These are phyloP conservation scores for Xeromyces bisporus DNA, from an alignment of 495 filamentous ascomycete genomes.

Conservation along the genomic window DNA sequence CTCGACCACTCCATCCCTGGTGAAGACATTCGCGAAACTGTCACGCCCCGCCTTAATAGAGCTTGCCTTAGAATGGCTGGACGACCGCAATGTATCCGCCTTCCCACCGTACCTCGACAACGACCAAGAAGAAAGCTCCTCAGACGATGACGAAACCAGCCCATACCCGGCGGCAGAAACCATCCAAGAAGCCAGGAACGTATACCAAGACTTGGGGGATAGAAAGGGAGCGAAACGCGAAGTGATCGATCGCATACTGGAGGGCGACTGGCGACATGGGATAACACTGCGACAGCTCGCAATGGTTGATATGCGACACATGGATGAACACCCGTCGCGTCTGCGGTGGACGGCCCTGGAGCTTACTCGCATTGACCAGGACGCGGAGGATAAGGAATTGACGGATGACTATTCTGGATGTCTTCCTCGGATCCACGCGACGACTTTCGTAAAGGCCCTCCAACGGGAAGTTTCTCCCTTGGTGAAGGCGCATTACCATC, in stretches of 20 bases:
- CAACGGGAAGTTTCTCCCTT: conserved; percentile 53
- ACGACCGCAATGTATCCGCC: conserved; percentile 38
- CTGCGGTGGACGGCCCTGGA: conserved; percentile 63
- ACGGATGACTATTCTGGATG: conserved; percentile 25
- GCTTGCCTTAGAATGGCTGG: conserved; percentile 58
- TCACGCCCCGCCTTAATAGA: conserved; percentile 52
- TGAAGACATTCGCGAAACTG: conserved; percentile 48
- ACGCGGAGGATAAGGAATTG: conserved; percentile 2
- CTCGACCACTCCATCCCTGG: conserved; percentile 41
- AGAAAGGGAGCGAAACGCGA: conserved; percentile 57
- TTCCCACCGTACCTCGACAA: conserved; percentile 27
- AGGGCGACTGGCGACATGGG: conserved; percentile 71
- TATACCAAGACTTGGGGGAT: conserved; percentile 37
- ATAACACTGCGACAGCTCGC: conserved; percentile 62
- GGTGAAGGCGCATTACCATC: conserved; percentile 64
- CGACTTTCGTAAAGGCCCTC: conserved; percentile 57
- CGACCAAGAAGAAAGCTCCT: conserved; percentile 8
- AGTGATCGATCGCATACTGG: conserved; percentile 55
- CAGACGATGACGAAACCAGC: conserved; percentile 26
- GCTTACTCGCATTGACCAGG: conserved; percentile 24
- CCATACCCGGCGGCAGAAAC: conserved; percentile 46
- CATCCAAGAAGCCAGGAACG: conserved; percentile 41
- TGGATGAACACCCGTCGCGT: conserved; percentile 57
- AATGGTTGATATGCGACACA: conserved; percentile 60
- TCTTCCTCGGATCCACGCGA: conserved; percentile 58